These are phyloP conservation scores for Capillidium rhysosporum DNA, from an alignment of 371 early-diverging fungal species.

Conservation along the genomic window DNA sequence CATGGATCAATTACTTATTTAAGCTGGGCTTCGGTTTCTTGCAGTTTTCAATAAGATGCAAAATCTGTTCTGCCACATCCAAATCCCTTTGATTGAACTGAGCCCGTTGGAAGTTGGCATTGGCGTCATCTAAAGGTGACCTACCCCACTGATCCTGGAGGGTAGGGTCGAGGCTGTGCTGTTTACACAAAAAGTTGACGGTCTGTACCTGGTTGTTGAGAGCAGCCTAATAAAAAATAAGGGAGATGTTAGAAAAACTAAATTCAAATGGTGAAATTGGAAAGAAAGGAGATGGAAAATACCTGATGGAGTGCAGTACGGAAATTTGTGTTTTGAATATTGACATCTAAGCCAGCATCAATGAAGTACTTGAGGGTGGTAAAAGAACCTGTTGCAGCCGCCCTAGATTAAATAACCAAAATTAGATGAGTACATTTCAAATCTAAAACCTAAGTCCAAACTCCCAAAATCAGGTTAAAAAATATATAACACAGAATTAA, in stretches of 20 bases:
- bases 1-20: no score
- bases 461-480: no score
- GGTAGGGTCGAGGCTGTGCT: constrained; percentile 18
- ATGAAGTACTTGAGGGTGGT: constrained; percentile 24
- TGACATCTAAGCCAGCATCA: constrained; percentile 33
- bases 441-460: no score
- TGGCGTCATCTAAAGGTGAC: constrained; percentile 23
- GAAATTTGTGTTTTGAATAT: constrained; percentile 23
- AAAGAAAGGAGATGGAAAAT: not conserved
- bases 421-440: no score
- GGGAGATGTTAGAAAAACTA: no score
- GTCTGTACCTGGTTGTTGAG: constrained; percentile 19
- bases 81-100: no score
- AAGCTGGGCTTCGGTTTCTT: no score
- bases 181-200: constrained; percentile 18
- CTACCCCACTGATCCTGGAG: constrained; percentile 27
- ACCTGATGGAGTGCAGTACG: constrained; percentile 37
- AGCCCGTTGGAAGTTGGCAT: not conserved
- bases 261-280: not conserved
- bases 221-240: no score
- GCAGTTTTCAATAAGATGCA: no score
- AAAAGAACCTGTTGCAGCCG: constrained; percentile 26
- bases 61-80: no score
- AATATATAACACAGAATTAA: no score
- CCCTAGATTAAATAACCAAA: constrained; percentile 15